Evolutionary conservation across 2,329 filamentous ascomycete species (phyloP).

Genomic region (Pseudopithomyces chartarum): DNA sequence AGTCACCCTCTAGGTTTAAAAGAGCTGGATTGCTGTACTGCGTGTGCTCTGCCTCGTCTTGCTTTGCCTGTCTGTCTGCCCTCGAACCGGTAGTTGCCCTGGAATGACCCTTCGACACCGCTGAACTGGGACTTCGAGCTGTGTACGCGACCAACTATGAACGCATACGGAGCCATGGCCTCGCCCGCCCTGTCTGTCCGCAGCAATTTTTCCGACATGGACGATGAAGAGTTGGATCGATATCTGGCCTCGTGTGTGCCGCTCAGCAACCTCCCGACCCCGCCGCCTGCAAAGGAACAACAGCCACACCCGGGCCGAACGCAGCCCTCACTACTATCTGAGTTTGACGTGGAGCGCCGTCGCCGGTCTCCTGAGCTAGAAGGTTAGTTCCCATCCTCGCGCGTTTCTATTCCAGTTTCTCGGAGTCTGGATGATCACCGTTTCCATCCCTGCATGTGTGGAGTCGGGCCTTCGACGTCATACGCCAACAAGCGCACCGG

Average conservation of each 20-base stretch:
- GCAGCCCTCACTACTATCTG: conserved; percentile 13
- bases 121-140: conserved; percentile 10
- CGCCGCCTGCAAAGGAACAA: conserved; percentile 42
- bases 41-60: too few relatives aligned
- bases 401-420: conserved; percentile 15
- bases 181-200: conserved; percentile 26
- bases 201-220: conserved; percentile 31
- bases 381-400: conserved; percentile 32
- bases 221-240: conserved; percentile 45
- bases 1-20: neutral
- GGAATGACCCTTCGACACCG: conserved; percentile 21
- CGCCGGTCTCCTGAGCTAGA: conserved; percentile 26
- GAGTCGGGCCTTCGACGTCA: conserved; percentile 1
- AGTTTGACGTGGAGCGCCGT: conserved; percentile 8
- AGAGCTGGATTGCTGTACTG: too few relatives aligned
- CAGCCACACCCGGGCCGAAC: conserved; percentile 13
- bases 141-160: conserved; percentile 1
- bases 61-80: neutral
- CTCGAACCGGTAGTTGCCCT: too few relatives aligned
- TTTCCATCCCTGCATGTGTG: conserved; percentile 9
- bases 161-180: conserved; percentile 22
- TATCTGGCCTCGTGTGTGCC: conserved; percentile 47
- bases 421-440: neutral
- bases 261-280: conserved; percentile 47
- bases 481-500: neutral